These are phyloP conservation scores for Pseudoturritis turrita DNA, from an alignment of 345 rosid species.

Conservation along the genomic window DNA sequence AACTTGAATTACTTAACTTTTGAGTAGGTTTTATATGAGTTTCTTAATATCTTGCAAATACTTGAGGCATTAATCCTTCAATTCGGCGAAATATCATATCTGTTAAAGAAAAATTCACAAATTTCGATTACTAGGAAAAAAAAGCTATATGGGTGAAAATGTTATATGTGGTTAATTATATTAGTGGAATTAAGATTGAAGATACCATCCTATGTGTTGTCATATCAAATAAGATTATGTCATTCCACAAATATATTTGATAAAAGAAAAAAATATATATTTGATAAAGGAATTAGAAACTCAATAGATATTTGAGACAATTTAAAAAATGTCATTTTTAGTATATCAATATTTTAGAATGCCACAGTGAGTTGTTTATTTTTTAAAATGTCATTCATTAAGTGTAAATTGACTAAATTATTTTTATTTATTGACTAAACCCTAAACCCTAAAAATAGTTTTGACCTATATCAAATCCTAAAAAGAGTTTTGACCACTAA, in stretches of 20 bases:
- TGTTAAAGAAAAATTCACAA: not conserved
- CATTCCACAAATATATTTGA: constrained; percentile 11
- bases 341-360: no score
- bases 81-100: not conserved
- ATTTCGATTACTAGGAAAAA: not conserved
- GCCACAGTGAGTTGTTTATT: no score
- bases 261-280: no score
- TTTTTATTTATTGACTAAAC: no score
- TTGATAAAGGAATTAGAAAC: no score
- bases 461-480: no score
- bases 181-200: not conserved
- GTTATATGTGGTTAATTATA: not conserved
- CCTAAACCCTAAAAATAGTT: no score
- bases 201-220: constrained; percentile 28
- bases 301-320: no score
- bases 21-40: not conserved
- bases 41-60: not conserved
- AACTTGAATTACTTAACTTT: not conserved
- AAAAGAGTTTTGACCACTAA: no score
- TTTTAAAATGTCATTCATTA: no score
- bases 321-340: no score
- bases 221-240: constrained; percentile 25
- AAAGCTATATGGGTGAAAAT: not conserved
- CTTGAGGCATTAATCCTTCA: not conserved
- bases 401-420: no score